A percentile compares a stretch with the other conserved stretches of the same genome.
These are phyloP conservation scores for Suillus ampliporus DNA, from an alignment of 768 basidiomycete species.

Conservation along the genomic window DNA sequence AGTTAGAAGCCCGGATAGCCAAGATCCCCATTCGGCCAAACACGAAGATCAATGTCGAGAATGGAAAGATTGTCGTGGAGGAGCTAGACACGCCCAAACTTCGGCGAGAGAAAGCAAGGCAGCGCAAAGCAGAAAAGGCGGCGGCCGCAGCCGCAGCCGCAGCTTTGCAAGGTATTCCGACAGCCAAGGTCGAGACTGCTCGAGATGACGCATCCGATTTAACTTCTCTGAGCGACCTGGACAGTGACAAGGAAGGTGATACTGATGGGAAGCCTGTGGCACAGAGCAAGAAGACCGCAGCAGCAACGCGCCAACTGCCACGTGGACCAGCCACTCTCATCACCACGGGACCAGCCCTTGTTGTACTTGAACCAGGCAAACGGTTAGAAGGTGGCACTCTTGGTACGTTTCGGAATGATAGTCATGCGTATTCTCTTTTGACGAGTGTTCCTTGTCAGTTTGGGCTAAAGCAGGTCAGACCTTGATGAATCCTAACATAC, in stretches of 20 bases:
- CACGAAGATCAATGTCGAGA: slow-evolving; percentile 39
- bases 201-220: slow-evolving; percentile 46
- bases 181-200: slow-evolving; percentile 17
- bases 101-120: slow-evolving; percentile 60
- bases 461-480: slow-evolving; percentile 81
- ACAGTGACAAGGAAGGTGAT: slow-evolving; percentile 33
- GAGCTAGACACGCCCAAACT: slow-evolving; percentile 74
- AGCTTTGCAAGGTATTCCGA: neutral
- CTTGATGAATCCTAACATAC: neutral
- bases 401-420: slow-evolving; percentile 50
- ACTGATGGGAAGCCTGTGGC: slow-evolving; percentile 19
- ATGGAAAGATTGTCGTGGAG: slow-evolving; percentile 67
- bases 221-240: slow-evolving; percentile 53
- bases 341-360: slow-evolving; percentile 34
- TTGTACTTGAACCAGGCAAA: slow-evolving; percentile 42
- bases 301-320: slow-evolving; percentile 13
- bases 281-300: slow-evolving; percentile 12
- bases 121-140: slow-evolving; percentile 47
- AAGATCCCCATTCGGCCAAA: slow-evolving; percentile 35
- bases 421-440: neutral
- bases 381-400: slow-evolving; percentile 62
- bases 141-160: slow-evolving; percentile 17
- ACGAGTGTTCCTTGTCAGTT: slow-evolving; percentile 48
- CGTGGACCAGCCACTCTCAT: slow-evolving; percentile 17
- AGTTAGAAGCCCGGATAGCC: slow-evolving; percentile 34